Evolutionary conservation across 1,284 basidiomycete species (phyloP), one percentile per base, ranked within the genome.

Genomic region (Psilocybe mexicana): DNA sequence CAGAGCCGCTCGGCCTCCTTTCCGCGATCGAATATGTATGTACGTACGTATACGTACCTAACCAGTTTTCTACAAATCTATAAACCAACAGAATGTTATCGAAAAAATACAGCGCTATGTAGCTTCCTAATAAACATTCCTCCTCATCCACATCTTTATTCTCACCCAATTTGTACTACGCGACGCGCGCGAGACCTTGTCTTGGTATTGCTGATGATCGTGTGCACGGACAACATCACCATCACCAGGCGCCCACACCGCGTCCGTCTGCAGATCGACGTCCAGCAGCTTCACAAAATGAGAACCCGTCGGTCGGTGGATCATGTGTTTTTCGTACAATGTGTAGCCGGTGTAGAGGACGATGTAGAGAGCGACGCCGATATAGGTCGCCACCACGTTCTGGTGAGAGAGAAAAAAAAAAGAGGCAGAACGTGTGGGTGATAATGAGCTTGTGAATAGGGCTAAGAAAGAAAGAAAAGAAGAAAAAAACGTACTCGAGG

Each of bases 181-280:
- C 18, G 18, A 18, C 18, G 18, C 18, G 18, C 18, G 35, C 35
- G 7, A 52, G 26, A 11, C 49, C 49, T 36, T 52, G 30, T 56
- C 52, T 49, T 59, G 46, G 57, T 60, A 42, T 48, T 61, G 64
- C 45, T 59, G 56, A 36, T 58, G 56, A 11, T 78, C 77, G 42
- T 67, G 66, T 60, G 72, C 72, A 35, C 72, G 68, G 11, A 77
- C 43, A 2, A 61, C 63, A 30, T 55, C 65, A 3, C 75, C 79
- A 23, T 77, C 77, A 8, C 78, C 79, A 0, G 68, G 68, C 8
- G 67, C 67, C 81, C 81, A 83, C 42, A 76, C 78, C 0, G 80
- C 81, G 59, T 81, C 76, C 4, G 76, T 81, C 23, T 75, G 75
- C 30, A 83, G 69, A 66, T 84, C 81, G 0, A 71, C 59, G 30